A percentile compares a stretch with the other conserved stretches of the same genome.
Conservation (phyloP, 202 grass and related monocot genomes). For the Schoenoplectus tabernaemontani region DNA sequence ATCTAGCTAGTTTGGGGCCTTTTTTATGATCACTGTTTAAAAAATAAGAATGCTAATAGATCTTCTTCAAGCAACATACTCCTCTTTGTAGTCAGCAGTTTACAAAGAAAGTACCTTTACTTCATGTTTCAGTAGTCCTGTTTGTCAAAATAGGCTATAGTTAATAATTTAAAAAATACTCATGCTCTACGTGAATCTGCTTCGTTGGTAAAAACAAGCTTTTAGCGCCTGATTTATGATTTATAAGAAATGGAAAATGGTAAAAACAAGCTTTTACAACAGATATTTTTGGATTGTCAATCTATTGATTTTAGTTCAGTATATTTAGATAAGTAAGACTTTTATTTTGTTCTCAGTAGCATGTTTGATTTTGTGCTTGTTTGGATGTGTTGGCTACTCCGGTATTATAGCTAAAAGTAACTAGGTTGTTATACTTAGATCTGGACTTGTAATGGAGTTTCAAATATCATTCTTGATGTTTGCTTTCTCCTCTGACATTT, state of each 20-base stretch:
- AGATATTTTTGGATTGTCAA: no score
- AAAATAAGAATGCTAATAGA: background rate
- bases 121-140: conserved; percentile 8
- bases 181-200: background rate
- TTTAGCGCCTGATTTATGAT: background rate
- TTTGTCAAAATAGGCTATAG: conserved; percentile 6
- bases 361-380: no score
- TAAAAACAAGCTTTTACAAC: no score
- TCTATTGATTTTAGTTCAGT: no score
- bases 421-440: no score
- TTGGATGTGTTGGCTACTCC: no score
- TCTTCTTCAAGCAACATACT: conserved; percentile 18
- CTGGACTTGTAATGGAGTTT: no score
- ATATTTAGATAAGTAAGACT: no score
- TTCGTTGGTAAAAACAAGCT: background rate
- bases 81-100: background rate
- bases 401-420: no score
- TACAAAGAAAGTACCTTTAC: conserved; percentile 5
- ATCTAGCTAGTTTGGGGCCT: background rate
- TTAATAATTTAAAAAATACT: background rate
- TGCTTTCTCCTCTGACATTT: no score
- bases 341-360: no score
- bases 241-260: background rate
- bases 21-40: background rate
- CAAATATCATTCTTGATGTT: no score